Evolutionary conservation across 495 filamentous ascomycete genomes (phyloP), one percentile per base, ranked within the genome.

Genomic region (Hypoxylon rickii): DNA sequence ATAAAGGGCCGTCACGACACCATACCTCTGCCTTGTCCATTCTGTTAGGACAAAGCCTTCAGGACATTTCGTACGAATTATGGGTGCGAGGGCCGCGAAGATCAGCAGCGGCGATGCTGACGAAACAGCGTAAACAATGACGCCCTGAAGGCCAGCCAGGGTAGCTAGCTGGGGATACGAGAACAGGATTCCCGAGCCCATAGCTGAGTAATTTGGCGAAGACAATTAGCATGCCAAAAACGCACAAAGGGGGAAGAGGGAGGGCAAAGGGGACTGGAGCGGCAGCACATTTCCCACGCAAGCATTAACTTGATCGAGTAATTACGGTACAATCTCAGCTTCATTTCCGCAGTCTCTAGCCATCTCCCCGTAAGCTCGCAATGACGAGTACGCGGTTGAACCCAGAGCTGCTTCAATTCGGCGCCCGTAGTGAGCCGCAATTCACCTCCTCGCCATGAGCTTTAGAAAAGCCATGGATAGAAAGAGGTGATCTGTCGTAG

Each of bases 271-370:
- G 61, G 65, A 74, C 73, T 65, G 70, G 76, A 86, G 87, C 86
- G 88, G 88, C 88, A 90, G 85, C 88, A 90, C 87, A 68, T 89
- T 91, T 85, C 88, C 82, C 88, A 90, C 88, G 88, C 88, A 91
- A 90, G 88, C 83, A 87, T 91, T 91, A 90, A 86, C 88, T 90
- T 90, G 88, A 86, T 90, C 88, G 88, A 90, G 88, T 91, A 80
- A 81, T 86, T 75, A 89, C 87, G 88, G 88, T 91, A 80, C 84
- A 82, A 84, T 90, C 88, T 91, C 88, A 91, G 88, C 88, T 82
- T 89, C 83, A 70, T 82, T 69, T 79, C 65, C 56, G 47, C 71
- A 72, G 53, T 39, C 41, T 26, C 46, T 51, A 24, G 44, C 29
- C 54, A 63, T 70, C 65, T 67, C 34, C 62, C 50, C 55, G 26